Conservation (phyloP, 2,329 filamentous ascomycete species). For the Fusarium papillatum region DNA sequence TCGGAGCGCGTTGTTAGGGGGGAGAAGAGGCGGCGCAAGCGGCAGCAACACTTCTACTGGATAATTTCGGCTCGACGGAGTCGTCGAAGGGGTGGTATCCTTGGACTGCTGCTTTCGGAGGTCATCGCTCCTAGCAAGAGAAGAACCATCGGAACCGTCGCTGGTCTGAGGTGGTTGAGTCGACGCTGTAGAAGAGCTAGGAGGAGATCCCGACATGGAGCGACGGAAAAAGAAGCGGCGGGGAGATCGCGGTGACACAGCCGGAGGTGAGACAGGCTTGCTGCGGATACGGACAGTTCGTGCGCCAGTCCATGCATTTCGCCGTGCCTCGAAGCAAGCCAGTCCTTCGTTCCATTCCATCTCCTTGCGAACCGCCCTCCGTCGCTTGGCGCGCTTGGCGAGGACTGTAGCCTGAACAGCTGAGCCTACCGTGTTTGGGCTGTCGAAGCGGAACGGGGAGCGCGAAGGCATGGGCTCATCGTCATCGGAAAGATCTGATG, state of each 20-base stretch:
- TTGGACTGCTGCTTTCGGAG: slow-evolving; percentile 49
- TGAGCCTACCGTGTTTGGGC: slow-evolving; percentile 60
- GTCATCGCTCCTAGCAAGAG: slow-evolving; percentile 54
- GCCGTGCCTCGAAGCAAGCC: slow-evolving; percentile 81
- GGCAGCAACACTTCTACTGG: slow-evolving; percentile 77
- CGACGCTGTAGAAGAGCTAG: slow-evolving; percentile 41
- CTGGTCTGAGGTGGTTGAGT: slow-evolving; percentile 41
- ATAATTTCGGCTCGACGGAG: slow-evolving; percentile 46
- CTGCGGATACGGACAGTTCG: slow-evolving; percentile 68
- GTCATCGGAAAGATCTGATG: slow-evolving; percentile 68
- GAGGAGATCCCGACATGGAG: slow-evolving; percentile 57
- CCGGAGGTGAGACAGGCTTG: slow-evolving; percentile 57
- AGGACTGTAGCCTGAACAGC: slow-evolving; percentile 57
- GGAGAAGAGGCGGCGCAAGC: slow-evolving; percentile 79
- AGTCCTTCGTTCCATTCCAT: slow-evolving; percentile 86
- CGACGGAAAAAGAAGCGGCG: slow-evolving; percentile 66
- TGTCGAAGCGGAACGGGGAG: slow-evolving; percentile 66
- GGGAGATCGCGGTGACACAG: slow-evolving; percentile 60
- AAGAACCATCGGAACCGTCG: slow-evolving; percentile 56
- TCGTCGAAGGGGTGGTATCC: slow-evolving; percentile 48
- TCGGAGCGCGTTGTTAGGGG: slow-evolving; percentile 81
- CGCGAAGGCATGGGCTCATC: slow-evolving; percentile 53
- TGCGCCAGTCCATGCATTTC: slow-evolving; percentile 90
- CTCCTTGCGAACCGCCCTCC: slow-evolving; percentile 72
- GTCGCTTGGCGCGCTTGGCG: slow-evolving; percentile 67